Percentiles rank a stretch among this genome's conserved stretches.
Conservation (phyloP, 345 rosid species). For the Populus nigra region DNA sequence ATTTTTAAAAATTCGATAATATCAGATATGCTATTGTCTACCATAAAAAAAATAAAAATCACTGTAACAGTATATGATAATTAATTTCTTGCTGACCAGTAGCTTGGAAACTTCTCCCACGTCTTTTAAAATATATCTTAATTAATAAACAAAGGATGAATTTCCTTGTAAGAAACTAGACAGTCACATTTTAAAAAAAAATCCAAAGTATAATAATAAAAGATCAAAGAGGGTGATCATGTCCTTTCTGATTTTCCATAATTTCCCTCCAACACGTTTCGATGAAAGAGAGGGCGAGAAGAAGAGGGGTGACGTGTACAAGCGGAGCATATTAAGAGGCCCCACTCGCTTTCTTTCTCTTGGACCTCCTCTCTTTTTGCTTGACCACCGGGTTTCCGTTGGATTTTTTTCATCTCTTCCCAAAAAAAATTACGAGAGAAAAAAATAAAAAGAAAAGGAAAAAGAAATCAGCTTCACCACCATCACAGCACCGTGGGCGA, state of each 20-base stretch:
- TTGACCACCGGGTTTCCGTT: conserved; percentile 40
- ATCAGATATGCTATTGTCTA: too few relatives aligned
- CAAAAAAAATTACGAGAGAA: not conserved
- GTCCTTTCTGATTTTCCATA: not conserved
- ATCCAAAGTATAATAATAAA: too few relatives aligned
- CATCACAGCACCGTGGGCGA: not conserved
- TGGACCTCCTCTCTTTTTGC: conserved; percentile 23
- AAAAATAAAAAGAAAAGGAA: not conserved
- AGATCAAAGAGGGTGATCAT: too few relatives aligned
- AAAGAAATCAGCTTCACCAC: not conserved
- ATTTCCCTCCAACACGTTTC: not conserved
- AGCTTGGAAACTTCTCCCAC: too few relatives aligned
- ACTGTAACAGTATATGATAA: too few relatives aligned
- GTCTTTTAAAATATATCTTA: too few relatives aligned
- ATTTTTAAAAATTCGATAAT: too few relatives aligned
- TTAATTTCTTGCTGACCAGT: too few relatives aligned
- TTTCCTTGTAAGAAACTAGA: not conserved
- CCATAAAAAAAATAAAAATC: too few relatives aligned
- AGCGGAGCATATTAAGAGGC: conserved; percentile 13
- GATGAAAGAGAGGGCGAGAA: conserved; percentile 9
- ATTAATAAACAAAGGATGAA: too few relatives aligned
- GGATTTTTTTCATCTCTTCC: conserved; percentile 1
- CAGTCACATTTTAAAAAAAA: too few relatives aligned
- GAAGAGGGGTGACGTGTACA: conserved; percentile 52
- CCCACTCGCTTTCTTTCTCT: conserved; percentile 21